Conservation (phyloP, 352 stramenopile species). For the Thalassiosira oceanica region DNA sequence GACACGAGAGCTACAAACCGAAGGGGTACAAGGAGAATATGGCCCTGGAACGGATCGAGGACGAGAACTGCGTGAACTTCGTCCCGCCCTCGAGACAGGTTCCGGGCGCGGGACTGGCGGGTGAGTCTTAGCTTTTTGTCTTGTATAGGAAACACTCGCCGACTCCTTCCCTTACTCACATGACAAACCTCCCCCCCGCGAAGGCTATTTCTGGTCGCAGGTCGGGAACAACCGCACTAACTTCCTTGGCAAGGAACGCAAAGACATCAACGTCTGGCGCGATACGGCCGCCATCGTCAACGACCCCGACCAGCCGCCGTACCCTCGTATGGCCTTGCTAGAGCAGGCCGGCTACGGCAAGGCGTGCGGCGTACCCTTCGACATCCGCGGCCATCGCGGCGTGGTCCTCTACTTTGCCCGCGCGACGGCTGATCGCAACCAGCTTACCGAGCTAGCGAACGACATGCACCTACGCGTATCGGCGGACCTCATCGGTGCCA, state of each 20-base stretch:
- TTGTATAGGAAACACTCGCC: no score
- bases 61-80: background rate
- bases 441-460: constrained; percentile 14
- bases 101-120: background rate
- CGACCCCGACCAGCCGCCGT: background rate
- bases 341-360: no score
- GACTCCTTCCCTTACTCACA: no score
- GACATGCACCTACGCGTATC: constrained; percentile 15
- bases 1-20: constrained; percentile 1
- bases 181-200: no score
- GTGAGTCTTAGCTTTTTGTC: background rate
- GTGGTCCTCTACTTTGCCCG: constrained; percentile 34
- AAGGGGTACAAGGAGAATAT: background rate
- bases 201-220: no score
- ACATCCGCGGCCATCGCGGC: constrained; percentile 8
- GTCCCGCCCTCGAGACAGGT: background rate
- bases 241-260: no score
- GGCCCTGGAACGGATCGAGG: background rate
- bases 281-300: background rate
- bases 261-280: background rate
- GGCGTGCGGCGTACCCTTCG: no score
- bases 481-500: constrained; percentile 30
- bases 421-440: constrained; percentile 1
- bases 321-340: background rate
- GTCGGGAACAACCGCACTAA: no score